Percentiles rank a stretch among this genome's conserved stretches.
Conservation (phyloP, 805 yeast genomes). For the Allodekkera sacchari region DNA sequence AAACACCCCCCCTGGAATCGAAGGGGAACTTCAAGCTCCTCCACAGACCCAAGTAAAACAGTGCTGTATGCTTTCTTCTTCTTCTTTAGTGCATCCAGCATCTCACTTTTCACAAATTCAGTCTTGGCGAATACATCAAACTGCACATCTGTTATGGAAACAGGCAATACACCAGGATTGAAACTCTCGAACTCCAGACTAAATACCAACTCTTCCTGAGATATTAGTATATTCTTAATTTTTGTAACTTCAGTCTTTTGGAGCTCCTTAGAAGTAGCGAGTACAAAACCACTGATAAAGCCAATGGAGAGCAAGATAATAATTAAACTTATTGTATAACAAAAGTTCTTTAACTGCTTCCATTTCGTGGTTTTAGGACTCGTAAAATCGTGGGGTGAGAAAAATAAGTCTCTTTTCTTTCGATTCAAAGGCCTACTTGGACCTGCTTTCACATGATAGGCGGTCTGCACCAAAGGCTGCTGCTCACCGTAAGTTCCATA, state of each 20-base stretch:
- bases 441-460: neutral
- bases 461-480: neutral
- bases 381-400: slow-evolving; percentile 31
- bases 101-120: slow-evolving; percentile 28
- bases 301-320: slow-evolving; percentile 57
- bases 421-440: slow-evolving; percentile 4
- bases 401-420: slow-evolving; percentile 20
- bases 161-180: slow-evolving; percentile 79
- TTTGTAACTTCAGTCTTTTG: slow-evolving; percentile 52
- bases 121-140: slow-evolving; percentile 81
- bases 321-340: slow-evolving; percentile 37
- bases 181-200: slow-evolving; percentile 69
- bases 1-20: slow-evolving; percentile 73
- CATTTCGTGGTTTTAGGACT: slow-evolving; percentile 22
- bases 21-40: slow-evolving; percentile 61
- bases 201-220: slow-evolving; percentile 79
- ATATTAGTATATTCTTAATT: slow-evolving; percentile 66
- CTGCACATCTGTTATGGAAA: slow-evolving; percentile 56
- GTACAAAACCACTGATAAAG: slow-evolving; percentile 71
- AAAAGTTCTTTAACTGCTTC: slow-evolving; percentile 23
- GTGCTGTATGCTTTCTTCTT: slow-evolving; percentile 29
- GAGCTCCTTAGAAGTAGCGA: slow-evolving; percentile 82
- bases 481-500: neutral
- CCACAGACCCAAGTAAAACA: slow-evolving; percentile 64
- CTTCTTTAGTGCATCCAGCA: neutral